phyloP scores from a whole-genome alignment of 176 grass and related monocot genomes.

The Hyparrhenia diplandra region DNA sequence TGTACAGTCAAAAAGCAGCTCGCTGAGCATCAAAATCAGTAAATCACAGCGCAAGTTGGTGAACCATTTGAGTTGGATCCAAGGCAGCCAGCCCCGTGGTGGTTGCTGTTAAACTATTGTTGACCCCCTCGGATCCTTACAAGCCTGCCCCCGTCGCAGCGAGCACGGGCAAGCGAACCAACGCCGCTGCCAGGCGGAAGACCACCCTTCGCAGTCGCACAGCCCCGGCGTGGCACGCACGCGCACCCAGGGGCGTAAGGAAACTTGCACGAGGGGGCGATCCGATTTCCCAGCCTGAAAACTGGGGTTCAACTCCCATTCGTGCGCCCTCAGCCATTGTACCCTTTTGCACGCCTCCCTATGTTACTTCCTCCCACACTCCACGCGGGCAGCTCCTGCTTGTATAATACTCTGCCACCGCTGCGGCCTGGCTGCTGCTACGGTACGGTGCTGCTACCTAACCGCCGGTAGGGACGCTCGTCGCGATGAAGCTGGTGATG shows the following conservation, averaged over 20 bases:
- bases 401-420: background rate
- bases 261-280: conserved; percentile 44
- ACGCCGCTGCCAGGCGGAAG: background rate
- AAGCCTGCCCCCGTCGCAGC: conserved; percentile 25
- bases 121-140: conserved; percentile 52
- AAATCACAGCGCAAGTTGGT: background rate
- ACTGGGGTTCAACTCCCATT: conserved; percentile 95
- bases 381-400: background rate
- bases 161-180: conserved; percentile 27
- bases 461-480: conserved; percentile 7
- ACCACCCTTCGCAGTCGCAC: background rate
- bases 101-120: conserved; percentile 30
- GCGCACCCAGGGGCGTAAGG: conserved; percentile 11
- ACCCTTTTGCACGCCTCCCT: conserved; percentile 51
- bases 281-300: conserved; percentile 95
- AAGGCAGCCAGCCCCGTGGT: background rate
- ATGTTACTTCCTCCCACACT: conserved; percentile 43
- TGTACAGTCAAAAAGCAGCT: background rate
- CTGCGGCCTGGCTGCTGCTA: background rate
- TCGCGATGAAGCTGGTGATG: conserved; percentile 30
- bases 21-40: background rate
- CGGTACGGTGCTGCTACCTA: background rate
- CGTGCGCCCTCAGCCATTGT: conserved; percentile 72
- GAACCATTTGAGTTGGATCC: background rate
- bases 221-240: no score